These are phyloP conservation scores for Kappamyces sp. DNA, from an alignment of 192 early-diverging fungal species.

Conservation along the genomic window DNA sequence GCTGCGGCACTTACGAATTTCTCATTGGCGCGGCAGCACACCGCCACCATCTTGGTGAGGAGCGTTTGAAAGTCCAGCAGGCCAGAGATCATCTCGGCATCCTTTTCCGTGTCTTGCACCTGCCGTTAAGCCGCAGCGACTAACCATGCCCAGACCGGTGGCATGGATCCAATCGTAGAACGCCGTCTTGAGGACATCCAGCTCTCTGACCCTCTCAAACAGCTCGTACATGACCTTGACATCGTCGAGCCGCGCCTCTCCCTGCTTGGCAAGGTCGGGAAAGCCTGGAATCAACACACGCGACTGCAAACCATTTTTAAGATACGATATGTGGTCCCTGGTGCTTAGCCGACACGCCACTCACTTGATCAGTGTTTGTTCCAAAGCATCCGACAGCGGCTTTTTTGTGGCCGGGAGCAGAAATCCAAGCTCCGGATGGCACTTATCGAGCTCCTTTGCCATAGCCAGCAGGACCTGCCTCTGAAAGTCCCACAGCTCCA, in stretches of 20 bases:
- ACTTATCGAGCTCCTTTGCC: not conserved
- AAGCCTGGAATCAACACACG: slow-evolving; percentile 16
- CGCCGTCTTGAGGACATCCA: slow-evolving; percentile 60
- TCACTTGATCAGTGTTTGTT: slow-evolving; percentile 55
- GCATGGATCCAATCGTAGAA: slow-evolving; percentile 61
- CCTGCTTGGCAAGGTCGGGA: slow-evolving; percentile 58
- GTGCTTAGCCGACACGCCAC: slow-evolving; percentile 16
- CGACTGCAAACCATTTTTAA: slow-evolving; percentile 34
- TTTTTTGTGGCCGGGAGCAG: slow-evolving; percentile 64
- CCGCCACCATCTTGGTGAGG: slow-evolving; percentile 55
- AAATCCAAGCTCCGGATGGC: slow-evolving; percentile 48
- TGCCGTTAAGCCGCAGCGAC: slow-evolving; percentile 47
- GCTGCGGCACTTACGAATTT: slow-evolving; percentile 18
- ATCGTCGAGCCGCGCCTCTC: slow-evolving; percentile 57
- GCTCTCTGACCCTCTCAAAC: slow-evolving; percentile 56
- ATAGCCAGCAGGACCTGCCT: too few relatives aligned
- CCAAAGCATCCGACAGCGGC: slow-evolving; percentile 54
- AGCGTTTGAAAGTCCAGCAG: slow-evolving; percentile 7
- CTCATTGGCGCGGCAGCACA: slow-evolving; percentile 1
- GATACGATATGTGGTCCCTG: slow-evolving; percentile 65
- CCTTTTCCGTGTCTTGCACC: slow-evolving; percentile 10
- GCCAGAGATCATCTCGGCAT: slow-evolving; percentile 36
- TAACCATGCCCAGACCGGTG: slow-evolving; percentile 32
- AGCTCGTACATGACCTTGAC: slow-evolving; percentile 68
- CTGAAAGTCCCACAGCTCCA: too few relatives aligned